Evolutionary conservation across 2,329 filamentous ascomycete genomes (phyloP).

Genomic region (Fusarium drepaniforme): DNA sequence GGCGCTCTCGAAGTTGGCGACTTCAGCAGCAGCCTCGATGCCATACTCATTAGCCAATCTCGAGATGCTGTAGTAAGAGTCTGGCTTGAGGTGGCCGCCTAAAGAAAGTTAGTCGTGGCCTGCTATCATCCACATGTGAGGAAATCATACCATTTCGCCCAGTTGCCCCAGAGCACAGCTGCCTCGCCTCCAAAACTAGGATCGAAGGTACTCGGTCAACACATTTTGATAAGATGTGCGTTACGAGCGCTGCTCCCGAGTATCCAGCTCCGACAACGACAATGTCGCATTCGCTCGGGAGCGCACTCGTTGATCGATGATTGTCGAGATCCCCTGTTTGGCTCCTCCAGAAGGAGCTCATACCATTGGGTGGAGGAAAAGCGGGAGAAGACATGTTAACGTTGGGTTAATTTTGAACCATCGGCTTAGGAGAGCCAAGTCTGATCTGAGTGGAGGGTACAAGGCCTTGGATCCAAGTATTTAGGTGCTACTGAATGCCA

Average conservation of each 20-base stretch:
- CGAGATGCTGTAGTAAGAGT: conserved; percentile 14
- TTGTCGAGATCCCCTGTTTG: conserved; percentile 3
- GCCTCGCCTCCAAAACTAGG: conserved; percentile 50
- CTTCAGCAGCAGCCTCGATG: conserved; percentile 30
- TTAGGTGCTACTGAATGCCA: neutral
- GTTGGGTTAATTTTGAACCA: neutral
- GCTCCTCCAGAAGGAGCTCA: conserved; percentile 27
- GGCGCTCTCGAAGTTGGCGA: conserved; percentile 29
- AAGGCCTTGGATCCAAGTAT: neutral
- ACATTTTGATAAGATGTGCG: conserved; percentile 51
- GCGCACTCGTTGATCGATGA: neutral
- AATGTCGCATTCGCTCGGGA: conserved; percentile 57
- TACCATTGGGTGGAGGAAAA: conserved; percentile 12
- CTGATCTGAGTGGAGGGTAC: neutral
- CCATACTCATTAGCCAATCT: conserved; percentile 20
- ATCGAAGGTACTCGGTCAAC: conserved; percentile 39
- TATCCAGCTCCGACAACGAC: conserved; percentile 62
- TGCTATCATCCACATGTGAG: neutral
- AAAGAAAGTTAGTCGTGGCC: neutral
- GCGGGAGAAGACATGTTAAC: neutral
- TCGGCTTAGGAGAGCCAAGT: neutral
- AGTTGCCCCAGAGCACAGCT: conserved; percentile 53
- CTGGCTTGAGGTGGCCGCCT: conserved; percentile 39
- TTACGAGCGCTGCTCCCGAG: conserved; percentile 57
- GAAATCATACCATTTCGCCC: conserved; percentile 49